These are phyloP conservation scores for Monilinia vaccinii-corymbosi DNA, from an alignment of 2,329 filamentous ascomycete species.

Conservation along the genomic window DNA sequence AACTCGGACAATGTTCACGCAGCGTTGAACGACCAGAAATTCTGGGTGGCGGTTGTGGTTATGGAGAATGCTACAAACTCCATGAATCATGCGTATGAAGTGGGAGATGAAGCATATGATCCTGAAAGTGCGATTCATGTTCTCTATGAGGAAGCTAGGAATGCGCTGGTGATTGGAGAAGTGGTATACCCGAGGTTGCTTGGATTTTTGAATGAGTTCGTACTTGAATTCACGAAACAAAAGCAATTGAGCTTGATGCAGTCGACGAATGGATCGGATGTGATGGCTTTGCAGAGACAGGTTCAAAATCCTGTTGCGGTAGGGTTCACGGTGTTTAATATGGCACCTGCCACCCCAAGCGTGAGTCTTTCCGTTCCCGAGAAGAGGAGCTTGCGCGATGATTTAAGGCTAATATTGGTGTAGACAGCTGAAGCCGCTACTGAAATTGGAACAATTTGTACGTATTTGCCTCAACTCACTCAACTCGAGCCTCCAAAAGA, in stretches of 20 bases:
- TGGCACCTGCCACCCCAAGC: constrained; percentile 11
- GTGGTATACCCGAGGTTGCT: constrained; percentile 11
- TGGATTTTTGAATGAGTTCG: constrained; percentile 13
- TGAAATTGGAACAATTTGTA: constrained; percentile 19
- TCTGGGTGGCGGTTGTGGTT: constrained; percentile 16
- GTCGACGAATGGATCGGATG: constrained; percentile 5
- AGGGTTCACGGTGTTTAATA: constrained; percentile 12
- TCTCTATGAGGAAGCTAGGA: constrained; percentile 16
- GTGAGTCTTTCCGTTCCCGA: not conserved
- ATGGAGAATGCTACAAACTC: constrained; percentile 16
- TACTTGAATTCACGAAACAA: constrained; percentile 13
- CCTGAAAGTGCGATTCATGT: constrained; percentile 12
- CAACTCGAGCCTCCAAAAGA: not conserved
- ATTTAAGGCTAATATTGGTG: not conserved
- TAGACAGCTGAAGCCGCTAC: constrained; percentile 17
- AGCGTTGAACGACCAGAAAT: constrained; percentile 13
- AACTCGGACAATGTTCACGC: constrained; percentile 7
- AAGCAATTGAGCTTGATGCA: constrained; percentile 12
- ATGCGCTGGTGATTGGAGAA: constrained; percentile 13
- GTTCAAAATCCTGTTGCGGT: constrained; percentile 10
- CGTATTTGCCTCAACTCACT: not conserved
- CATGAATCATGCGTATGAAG: constrained; percentile 16
- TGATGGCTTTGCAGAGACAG: constrained; percentile 12
- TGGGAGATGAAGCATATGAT: constrained; percentile 12
- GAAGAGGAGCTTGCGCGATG: not conserved